Conservation (phyloP, 169 alveolate genomes). For the Eimeria sp. region DNA sequence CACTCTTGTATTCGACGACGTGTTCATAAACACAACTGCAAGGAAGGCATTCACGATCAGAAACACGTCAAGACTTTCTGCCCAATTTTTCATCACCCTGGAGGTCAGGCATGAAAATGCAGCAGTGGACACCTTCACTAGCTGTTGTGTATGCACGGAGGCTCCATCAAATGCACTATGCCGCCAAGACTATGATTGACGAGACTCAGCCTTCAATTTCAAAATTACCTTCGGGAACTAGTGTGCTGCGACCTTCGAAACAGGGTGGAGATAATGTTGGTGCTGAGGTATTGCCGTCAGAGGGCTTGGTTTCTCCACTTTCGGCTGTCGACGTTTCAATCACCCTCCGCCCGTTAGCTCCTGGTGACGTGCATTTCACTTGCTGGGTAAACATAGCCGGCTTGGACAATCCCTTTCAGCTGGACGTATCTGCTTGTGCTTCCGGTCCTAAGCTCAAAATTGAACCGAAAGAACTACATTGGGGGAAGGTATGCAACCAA, state of each 20-base stretch:
- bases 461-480: slow-evolving; percentile 83
- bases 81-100: slow-evolving; percentile 38
- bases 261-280: slow-evolving; percentile 29
- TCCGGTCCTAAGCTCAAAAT: slow-evolving; percentile 79
- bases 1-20: slow-evolving; percentile 93
- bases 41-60: slow-evolving; percentile 88
- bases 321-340: slow-evolving; percentile 47
- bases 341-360: slow-evolving; percentile 37
- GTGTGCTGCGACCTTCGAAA: neutral
- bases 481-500: slow-evolving; percentile 83
- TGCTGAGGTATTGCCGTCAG: slow-evolving; percentile 22
- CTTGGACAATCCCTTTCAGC: slow-evolving; percentile 57
- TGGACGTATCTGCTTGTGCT: slow-evolving; percentile 71
- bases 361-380: slow-evolving; percentile 52
- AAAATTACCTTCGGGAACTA: neutral
- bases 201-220: neutral
- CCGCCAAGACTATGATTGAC: neutral
- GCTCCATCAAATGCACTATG: neutral
- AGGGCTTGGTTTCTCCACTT: slow-evolving; percentile 57
- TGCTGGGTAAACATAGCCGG: slow-evolving; percentile 74
- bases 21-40: slow-evolving; percentile 92
- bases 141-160: neutral
- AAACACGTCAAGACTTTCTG: slow-evolving; percentile 61
- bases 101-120: slow-evolving; percentile 34
- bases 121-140: neutral